Base-by-base conservation (phyloP, 108 stramenopile species). In the Cyclotella kingstonii region DNA sequence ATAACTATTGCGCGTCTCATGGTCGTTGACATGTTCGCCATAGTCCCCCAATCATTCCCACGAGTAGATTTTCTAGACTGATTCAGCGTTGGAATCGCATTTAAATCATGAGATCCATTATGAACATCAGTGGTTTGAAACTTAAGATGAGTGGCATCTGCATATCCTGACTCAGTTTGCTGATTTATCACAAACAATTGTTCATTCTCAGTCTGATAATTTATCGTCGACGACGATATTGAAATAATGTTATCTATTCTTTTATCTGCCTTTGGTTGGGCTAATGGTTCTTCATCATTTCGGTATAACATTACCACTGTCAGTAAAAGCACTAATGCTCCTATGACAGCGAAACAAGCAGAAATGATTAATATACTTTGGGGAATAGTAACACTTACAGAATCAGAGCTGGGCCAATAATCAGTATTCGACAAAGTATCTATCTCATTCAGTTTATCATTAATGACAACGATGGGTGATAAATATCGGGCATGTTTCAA, bases 361-460 rank as follows among this genome's bases (percentile, higher is more conserved):
- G 59, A 17, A 1, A 60, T 60, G 33, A 60, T 60, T 14, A 60
- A 33, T 21, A 60, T 18, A 29, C 59, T 60, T 33, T 46, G 43
- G 0, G 59, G 45, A 5, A 60, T 45, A 19, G 59, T 33, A 28
- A 60, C 31, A 4, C 45, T 31, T 28, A 45, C 30, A 2, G 42
- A 11, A 10, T 6, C 27, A 7, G 41, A 15, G 17, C 17, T 31
- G 1, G 29, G 19, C 22, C 14, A 19, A 42, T 42, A 36, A 57
- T 41, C 14, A 12, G 15, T 12, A 27, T 54, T 34, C 6, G 36
- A 31, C 43, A 29, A 4, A 33, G 8, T 30, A 4, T 5, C 25
- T 12, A 6, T 60, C 5, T 46, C 42, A 22, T 33, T 17, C 12
- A 30, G 14, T 45, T 60, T 21, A 12, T 60, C 45, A 44, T 19